Conservation (phyloP, 2,329 filamentous ascomycete genomes). For the Pseudocercospora fijiensis region DNA sequence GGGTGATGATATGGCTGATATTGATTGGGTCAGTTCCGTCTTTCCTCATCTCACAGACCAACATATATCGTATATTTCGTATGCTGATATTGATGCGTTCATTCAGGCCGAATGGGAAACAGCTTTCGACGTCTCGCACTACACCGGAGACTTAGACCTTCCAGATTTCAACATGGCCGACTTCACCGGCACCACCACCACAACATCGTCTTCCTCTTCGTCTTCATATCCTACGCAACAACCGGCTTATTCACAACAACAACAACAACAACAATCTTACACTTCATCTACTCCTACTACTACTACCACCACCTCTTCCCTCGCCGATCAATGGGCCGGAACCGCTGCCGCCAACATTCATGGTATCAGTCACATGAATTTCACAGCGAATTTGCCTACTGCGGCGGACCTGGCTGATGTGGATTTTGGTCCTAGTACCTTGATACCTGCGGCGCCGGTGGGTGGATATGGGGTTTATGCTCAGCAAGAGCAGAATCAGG, state of each 20-base stretch:
- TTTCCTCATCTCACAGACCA: too few relatives aligned
- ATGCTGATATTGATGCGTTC: background rate
- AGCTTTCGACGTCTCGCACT: constrained; percentile 43
- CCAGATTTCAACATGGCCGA: constrained; percentile 38
- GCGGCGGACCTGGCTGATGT: constrained; percentile 13
- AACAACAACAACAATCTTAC: constrained; percentile 12
- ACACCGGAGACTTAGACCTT: constrained; percentile 38
- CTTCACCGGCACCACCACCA: constrained; percentile 30
- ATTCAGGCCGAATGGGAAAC: constrained; percentile 50
- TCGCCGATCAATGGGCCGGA: background rate
- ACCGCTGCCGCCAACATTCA: constrained; percentile 17
- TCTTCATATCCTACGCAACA: background rate
- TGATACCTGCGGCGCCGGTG: constrained; percentile 2
- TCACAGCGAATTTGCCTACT: background rate
- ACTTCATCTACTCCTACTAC: too few relatives aligned
- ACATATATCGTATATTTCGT: too few relatives aligned
- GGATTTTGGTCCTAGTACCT: constrained; percentile 3
- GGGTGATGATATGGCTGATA: constrained; percentile 49
- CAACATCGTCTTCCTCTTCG: background rate
- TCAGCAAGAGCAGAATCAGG: background rate
- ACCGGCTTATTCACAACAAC: background rate
- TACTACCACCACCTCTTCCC: background rate
- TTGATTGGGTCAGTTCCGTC: constrained; percentile 62
- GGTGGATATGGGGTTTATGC: background rate
- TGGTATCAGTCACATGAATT: constrained; percentile 15